Evolutionary conservation across 139 green algal genomes (phyloP), one percentile per base, ranked within the genome.

Genomic region (Asterochloris sp.): DNA sequence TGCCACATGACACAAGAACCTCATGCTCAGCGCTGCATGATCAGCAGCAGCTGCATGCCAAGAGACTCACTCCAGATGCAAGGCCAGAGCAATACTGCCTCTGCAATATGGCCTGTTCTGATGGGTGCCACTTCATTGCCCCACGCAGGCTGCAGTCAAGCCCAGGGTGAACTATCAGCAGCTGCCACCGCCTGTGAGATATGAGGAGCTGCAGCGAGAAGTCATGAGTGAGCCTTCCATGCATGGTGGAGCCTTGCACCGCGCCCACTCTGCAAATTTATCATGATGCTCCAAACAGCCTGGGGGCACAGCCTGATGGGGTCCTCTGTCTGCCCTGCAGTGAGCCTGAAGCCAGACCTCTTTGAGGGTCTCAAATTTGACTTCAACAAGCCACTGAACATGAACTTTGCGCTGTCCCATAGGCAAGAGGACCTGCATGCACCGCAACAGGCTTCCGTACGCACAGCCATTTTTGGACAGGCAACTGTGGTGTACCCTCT

Each of bases 341-440:
- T 98, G 91, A 93, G 91, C 1, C 90, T 99, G 12, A 98, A 98
- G 89, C 97, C 97, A 1, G 97, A 99, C 62, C 77, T 93, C 13
- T 99, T 99, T 83, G 97, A 99, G 87, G 97, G 97, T 62, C 83
- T 98, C 71, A 89, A 95, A 1, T 99, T 99, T 81, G 97, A 99
- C 82, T 94, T 99, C 84, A 98, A 91, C 76, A 98, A 98, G 85
- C 95, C 97, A 6, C 88, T 99, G 26, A 99, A 99, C 88, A 92
- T 95, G 80, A 97, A 98, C 84, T 99, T 99, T 86, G 95, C 95
- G 61, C 85, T 99, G 24, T 92, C 81, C n/a, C 95, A 98, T 87
- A 94, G 89, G 92, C 91, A 47, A 76, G 78, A 54, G 54, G 29
- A 38, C 29, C 24, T 1, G 0, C 29, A 27, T 1, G 15, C 19